Percentiles rank a stretch among this genome's conserved stretches.
phyloP scores from a whole-genome alignment of 139 green algal species.

The Ettlia oleoabundans region DNA sequence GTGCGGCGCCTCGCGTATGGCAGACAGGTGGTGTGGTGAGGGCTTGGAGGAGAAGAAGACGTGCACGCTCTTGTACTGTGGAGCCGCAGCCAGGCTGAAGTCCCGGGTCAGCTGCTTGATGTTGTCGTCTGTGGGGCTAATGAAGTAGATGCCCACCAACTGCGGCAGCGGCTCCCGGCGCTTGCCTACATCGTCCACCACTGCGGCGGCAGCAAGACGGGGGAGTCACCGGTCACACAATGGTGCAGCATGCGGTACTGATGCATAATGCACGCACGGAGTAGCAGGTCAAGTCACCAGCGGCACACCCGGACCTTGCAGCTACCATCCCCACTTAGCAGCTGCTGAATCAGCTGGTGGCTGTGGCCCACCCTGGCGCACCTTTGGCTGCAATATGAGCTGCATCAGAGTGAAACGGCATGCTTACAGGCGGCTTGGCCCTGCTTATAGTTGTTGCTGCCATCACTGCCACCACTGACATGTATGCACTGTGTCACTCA shows the following conservation, averaged over 20 bases:
- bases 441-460: no score
- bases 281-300: no score
- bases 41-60: constrained; percentile 90
- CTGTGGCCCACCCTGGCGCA: no score
- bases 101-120: constrained; percentile 70
- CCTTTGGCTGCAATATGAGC: no score
- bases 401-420: no score
- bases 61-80: constrained; percentile 77
- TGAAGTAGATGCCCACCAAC: constrained; percentile 88
- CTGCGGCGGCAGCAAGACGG: constrained; percentile 18
- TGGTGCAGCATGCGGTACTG: not conserved
- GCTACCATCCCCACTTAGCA: no score
- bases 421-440: no score
- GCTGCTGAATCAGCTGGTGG: no score
- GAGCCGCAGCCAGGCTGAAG: constrained; percentile 46
- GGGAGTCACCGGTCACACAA: not conserved
- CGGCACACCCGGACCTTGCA: no score
- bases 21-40: constrained; percentile 46
- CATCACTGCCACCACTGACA: no score
- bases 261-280: not conserved
- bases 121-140: constrained; percentile 67
- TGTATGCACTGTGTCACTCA: no score
- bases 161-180: constrained; percentile 71
- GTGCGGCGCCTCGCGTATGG: constrained; percentile 59
- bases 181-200: constrained; percentile 83